A percentile compares a stretch with the other conserved stretches of the same genome.
Conservation (phyloP, 1,284 basidiomycete genomes). For the Meira nashicola region DNA sequence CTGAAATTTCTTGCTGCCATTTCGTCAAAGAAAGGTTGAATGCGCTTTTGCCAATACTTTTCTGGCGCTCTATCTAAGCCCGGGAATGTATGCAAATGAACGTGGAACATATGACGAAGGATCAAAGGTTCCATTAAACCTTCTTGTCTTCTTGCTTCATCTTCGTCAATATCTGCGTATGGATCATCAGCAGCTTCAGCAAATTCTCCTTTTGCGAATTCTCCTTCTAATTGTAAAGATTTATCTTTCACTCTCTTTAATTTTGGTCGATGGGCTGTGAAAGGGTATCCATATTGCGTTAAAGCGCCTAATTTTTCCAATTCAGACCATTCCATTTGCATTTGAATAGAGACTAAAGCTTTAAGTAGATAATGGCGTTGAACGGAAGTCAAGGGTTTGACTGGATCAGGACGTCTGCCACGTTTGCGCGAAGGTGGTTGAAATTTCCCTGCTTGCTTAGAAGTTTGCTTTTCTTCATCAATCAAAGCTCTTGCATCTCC, state of each 20-base stretch:
- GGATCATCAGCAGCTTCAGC: conserved; percentile 35
- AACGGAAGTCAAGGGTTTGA: conserved; percentile 27
- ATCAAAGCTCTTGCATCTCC: not conserved
- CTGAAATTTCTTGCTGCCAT: conserved; percentile 41
- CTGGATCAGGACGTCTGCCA: not conserved
- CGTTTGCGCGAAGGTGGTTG: not conserved
- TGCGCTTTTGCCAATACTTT: conserved; percentile 46
- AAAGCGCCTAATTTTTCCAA: conserved; percentile 43
- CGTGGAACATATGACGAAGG: conserved; percentile 49
- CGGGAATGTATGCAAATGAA: conserved; percentile 41
- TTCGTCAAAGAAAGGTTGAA: conserved; percentile 48
- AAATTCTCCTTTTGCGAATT: conserved; percentile 26
- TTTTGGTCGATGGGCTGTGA: conserved; percentile 27
- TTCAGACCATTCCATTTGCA: conserved; percentile 43
- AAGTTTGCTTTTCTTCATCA: not conserved
- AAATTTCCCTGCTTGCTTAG: not conserved
- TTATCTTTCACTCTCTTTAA: conserved; percentile 34
- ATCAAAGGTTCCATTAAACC: conserved; percentile 42
- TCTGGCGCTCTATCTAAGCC: conserved; percentile 41
- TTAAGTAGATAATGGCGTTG: conserved; percentile 50
- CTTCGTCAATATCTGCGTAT: conserved; percentile 34
- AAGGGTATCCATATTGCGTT: conserved; percentile 48
- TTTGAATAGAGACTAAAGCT: conserved; percentile 46
- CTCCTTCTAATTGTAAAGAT: conserved; percentile 19
- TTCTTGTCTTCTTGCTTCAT: conserved; percentile 20